phyloP scores from a whole-genome alignment of 768 basidiomycete species.

The Rhodotorula babjevae region DNA sequence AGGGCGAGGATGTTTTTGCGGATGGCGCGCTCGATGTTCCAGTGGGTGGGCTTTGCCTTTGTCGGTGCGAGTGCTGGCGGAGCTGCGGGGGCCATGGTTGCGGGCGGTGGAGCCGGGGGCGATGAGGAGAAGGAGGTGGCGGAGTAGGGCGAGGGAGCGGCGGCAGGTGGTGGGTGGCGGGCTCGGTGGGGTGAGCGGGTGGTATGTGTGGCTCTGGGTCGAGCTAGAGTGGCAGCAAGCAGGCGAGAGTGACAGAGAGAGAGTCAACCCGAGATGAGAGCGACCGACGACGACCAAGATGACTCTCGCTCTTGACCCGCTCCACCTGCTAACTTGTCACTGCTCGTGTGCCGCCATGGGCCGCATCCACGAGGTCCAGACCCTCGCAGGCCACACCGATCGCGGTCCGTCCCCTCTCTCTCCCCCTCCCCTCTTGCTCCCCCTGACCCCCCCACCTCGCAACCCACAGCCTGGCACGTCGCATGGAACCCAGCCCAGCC shows the following conservation, averaged over 20 bases:
- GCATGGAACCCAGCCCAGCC: slow-evolving; percentile 82
- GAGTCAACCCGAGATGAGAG: no score
- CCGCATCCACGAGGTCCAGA: slow-evolving; percentile 3
- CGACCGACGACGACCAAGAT: no score
- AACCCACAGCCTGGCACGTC: slow-evolving; percentile 63
- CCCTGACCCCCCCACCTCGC: not conserved
- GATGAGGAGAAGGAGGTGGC: not conserved
- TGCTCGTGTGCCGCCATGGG: not conserved
- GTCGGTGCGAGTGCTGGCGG: not conserved
- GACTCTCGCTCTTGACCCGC: not conserved
- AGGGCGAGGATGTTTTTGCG: slow-evolving; percentile 90
- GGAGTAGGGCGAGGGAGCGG: not conserved
- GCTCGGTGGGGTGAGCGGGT: not conserved
- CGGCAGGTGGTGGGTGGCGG: not conserved
- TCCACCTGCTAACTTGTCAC: no score
- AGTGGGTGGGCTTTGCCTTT: slow-evolving; percentile 64
- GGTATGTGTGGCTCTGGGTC: no score
- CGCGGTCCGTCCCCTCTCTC: slow-evolving; percentile 8
- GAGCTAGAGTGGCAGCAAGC: no score
- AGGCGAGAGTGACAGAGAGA: no score
- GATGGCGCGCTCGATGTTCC: slow-evolving; percentile 74
- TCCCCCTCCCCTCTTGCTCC: not conserved
- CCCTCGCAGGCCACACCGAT: slow-evolving; percentile 29
- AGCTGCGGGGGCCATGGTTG: not conserved
- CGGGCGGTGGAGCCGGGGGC: not conserved